These are phyloP conservation scores for Tolypocladium album DNA, from an alignment of 2,329 filamentous ascomycete genomes.

Conservation along the genomic window DNA sequence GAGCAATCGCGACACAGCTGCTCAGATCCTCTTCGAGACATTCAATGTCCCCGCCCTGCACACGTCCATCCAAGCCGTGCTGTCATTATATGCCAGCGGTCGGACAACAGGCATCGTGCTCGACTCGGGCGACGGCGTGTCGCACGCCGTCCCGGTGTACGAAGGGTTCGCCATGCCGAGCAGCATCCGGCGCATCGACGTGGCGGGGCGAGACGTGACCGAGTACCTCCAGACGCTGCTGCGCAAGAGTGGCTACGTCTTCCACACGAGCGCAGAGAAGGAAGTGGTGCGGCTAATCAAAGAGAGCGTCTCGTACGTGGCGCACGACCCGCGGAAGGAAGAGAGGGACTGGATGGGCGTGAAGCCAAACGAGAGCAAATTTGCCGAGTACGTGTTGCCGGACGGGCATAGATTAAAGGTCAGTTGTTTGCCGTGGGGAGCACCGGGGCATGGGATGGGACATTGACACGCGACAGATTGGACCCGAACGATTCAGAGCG, in stretches of 20 bases:
- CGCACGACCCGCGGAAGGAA: slow-evolving; percentile 80
- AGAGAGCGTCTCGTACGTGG: slow-evolving; percentile 87
- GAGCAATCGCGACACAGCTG: slow-evolving; percentile 89
- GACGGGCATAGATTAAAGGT: slow-evolving; percentile 93
- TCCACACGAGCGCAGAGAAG: slow-evolving; percentile 97
- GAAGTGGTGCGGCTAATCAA: slow-evolving; percentile 98
- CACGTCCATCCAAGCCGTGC: slow-evolving; percentile 92
- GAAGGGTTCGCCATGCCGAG: slow-evolving; percentile 96
- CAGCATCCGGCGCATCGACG: slow-evolving; percentile 90
- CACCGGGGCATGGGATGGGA: too few relatives aligned
- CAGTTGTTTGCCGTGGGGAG: slow-evolving; percentile 1
- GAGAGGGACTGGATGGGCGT: slow-evolving; percentile 90
- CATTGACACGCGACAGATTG: slow-evolving; percentile 46
- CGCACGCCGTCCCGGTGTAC: slow-evolving; percentile 93
- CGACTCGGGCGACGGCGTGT: slow-evolving; percentile 91
- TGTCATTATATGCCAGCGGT: slow-evolving; percentile 91
- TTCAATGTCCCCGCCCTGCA: slow-evolving; percentile 97
- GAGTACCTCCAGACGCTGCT: slow-evolving; percentile 87
- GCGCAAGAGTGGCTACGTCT: slow-evolving; percentile 84
- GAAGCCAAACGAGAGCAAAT: slow-evolving; percentile 67
- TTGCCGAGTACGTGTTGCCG: slow-evolving; percentile 78
- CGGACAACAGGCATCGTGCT: slow-evolving; percentile 93
- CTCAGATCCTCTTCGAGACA: slow-evolving; percentile 96
- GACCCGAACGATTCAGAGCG: slow-evolving; percentile 86
- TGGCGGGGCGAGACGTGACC: slow-evolving; percentile 90